Base-by-base conservation (phyloP, 2,329 filamentous ascomycete species). In the Aaosphaeria pasadenensis region DNA sequence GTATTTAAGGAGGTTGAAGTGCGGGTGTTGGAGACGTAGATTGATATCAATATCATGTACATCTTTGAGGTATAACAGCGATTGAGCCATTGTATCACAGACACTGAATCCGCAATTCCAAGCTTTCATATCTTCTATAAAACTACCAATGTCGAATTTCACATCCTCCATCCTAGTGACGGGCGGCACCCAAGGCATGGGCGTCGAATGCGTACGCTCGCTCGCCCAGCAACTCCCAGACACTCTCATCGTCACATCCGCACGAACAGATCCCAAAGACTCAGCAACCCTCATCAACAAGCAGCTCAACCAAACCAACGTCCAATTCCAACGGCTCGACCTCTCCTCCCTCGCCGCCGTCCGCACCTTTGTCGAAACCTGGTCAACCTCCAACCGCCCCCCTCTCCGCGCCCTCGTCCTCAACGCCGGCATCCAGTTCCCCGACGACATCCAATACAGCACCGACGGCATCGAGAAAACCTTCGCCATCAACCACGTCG, bases 401-500 rank as follows among this genome's bases (percentile, higher is more conserved):
- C 72, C 74, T 0, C 75, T 80, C 48, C 62, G 70, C 43, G 60
- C 67, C 4, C 67, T 81, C 5, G 50, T 77, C n/a, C 62, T 78
- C 17, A 80, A 81, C 45, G 77, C 77, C 2, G 77, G 63, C 0
- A 50, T 78, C 0, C 76, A 81, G 51, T 72, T 77, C 42, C 71
- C 73, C 0, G 57, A 56, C 0, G 51, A 51, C 0, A 43, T 75
- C 1, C 30, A 54, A 0, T 66, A 70, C 42, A 74, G 71, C 0
- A 49, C 44, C 0, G 73, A 79, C 17, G 73, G 74, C 6, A 57
- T 79, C 38, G 78, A 81, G 55, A 54, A 58, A 31, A 76, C 73
- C 5, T 82, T 82, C 53, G 76, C 66, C 4, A 67, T 78, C 52
- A 76, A 71, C 47, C 76, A 80, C 51, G 67, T 80, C 39, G 77